Evolutionary conservation across 2,329 filamentous ascomycete species (phyloP), one percentile per base, ranked within the genome.

Genomic region (Calonectria crousiana): DNA sequence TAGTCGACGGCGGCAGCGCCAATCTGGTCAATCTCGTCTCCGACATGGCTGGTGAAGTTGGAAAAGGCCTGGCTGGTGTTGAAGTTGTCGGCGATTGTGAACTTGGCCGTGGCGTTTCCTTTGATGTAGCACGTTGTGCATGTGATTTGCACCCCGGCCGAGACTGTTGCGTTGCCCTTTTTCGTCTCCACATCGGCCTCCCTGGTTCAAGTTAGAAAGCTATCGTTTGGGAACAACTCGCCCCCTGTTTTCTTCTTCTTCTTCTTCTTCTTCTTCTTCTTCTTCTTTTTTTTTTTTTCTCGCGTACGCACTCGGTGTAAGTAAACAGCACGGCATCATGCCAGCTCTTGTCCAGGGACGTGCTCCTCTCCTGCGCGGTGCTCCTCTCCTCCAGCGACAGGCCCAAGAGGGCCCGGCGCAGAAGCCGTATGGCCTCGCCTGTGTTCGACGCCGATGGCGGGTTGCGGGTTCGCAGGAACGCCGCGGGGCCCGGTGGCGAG

Each of bases 21-120:
- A 8, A 73, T 47, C 23, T 69, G 36, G 11, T 95, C 36, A 18
- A 73, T 26, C 30, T 73, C 66, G 11, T 53, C 51, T 16, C 36
- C 49, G 30, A 66, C 53, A n/a, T 70, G 58, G 23, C 18, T 30
- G 2, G 66, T 73, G 13, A 73, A 70, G 51, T 73, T 73, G 56
- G 38, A 28, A 20, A 73, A 69, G 1, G 71, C 66, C 23, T 62
- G 38, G 30, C 47, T 70, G 6, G 60, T 60, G 32, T 73, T 70
- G 66, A 73, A 73, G 38, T 49, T 38, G 3, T 47, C 49, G 10
- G 58, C 66, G 9, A 69, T 28, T 2, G 56, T 66, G 41, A 77
- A 73, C 34, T 49, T 75, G 6, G 71, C 69, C 20, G 38, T 68
- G 44, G 71, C 75, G 8, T 32, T 44, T 8, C 75, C 74, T 41